Evolutionary conservation across 2,329 filamentous ascomycete genomes (phyloP).

Genomic region (Ophiostoma populinum): DNA sequence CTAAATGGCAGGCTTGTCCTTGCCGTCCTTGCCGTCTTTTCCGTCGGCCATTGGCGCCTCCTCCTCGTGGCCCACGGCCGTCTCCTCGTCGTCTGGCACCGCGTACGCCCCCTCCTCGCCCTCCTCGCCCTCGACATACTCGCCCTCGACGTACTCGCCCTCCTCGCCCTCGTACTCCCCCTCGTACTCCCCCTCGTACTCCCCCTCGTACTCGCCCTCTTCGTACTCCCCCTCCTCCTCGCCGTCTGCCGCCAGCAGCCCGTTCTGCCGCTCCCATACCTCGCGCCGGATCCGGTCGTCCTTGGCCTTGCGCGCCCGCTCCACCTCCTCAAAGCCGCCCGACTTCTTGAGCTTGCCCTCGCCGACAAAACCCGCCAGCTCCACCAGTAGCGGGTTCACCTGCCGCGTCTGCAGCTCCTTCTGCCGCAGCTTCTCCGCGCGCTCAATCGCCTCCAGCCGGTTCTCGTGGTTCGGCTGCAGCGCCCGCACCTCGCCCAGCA

Average conservation of each 20-base stretch:
- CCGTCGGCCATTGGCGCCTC: not conserved
- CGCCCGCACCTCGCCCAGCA: slow-evolving; percentile 84
- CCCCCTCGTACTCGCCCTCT: not conserved
- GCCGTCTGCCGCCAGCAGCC: slow-evolving; percentile 20
- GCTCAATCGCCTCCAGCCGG: slow-evolving; percentile 84
- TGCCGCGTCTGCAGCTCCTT: slow-evolving; percentile 68
- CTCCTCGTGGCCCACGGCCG: slow-evolving; percentile 6
- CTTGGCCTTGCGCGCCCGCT: slow-evolving; percentile 65
- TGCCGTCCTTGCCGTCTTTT: too few relatives aligned
- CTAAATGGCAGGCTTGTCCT: too few relatives aligned
- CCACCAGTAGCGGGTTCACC: slow-evolving; percentile 64
- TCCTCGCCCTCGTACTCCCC: not conserved
- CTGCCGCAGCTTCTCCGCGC: slow-evolving; percentile 82
- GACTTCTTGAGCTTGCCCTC: slow-evolving; percentile 92
- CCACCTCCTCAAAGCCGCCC: slow-evolving; percentile 85
- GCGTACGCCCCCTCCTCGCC: not conserved
- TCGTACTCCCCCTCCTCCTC: not conserved
- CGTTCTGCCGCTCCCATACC: slow-evolving; percentile 52
- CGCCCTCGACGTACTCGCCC: not conserved
- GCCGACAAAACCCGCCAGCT: slow-evolving; percentile 69
- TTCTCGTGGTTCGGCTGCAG: slow-evolving; percentile 89
- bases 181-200: not conserved
- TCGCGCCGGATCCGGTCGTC: slow-evolving; percentile 77
- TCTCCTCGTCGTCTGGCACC: slow-evolving; percentile 6
- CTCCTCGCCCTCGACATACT: not conserved